phyloP scores from a whole-genome alignment of 352 stramenopile genomes.

The Blastocystis sp. region DNA sequence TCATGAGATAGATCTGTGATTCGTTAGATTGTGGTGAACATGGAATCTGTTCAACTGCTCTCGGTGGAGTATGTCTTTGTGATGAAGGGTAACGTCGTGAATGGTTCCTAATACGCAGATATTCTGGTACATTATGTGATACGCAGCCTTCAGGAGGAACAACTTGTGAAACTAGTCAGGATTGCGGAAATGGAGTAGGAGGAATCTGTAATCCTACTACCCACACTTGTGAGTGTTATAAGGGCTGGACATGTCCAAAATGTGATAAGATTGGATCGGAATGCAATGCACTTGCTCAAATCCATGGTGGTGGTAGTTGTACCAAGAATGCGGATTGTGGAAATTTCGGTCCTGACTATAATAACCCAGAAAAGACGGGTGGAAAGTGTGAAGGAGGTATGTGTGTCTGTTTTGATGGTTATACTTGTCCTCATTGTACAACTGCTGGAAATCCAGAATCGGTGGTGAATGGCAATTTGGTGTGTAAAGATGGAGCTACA shows the following conservation, averaged over 20 bases:
- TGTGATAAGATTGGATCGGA: slow-evolving; percentile 39
- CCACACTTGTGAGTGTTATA: slow-evolving; percentile 59
- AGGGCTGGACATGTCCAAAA: slow-evolving; percentile 52
- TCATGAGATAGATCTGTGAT: slow-evolving; percentile 26
- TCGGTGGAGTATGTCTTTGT: slow-evolving; percentile 42
- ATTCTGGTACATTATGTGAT: slow-evolving; percentile 39
- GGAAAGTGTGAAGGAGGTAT: slow-evolving; percentile 50
- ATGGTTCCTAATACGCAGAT: neutral
- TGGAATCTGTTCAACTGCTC: slow-evolving; percentile 17
- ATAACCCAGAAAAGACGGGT: slow-evolving; percentile 41
- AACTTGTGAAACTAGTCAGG: slow-evolving; percentile 3
- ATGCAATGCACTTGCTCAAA: slow-evolving; percentile 17
- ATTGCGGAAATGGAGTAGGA: slow-evolving; percentile 49
- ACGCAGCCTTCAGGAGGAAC: slow-evolving; percentile 31
- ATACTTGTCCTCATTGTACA: slow-evolving; percentile 52
- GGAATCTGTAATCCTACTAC: slow-evolving; percentile 50
- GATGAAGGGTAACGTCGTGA: neutral
- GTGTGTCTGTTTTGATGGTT: slow-evolving; percentile 60
- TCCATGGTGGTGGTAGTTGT: slow-evolving; percentile 45
- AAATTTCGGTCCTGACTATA: slow-evolving; percentile 56
- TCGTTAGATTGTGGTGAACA: slow-evolving; percentile 47
- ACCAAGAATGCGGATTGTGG: slow-evolving; percentile 44
- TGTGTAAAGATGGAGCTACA: neutral
- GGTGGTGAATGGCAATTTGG: slow-evolving; percentile 10
- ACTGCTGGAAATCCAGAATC: slow-evolving; percentile 21